Percentiles rank a stretch among this genome's conserved stretches.
phyloP scores from a whole-genome alignment of 257 asterid genomes.

The Verbascum thapsus region DNA sequence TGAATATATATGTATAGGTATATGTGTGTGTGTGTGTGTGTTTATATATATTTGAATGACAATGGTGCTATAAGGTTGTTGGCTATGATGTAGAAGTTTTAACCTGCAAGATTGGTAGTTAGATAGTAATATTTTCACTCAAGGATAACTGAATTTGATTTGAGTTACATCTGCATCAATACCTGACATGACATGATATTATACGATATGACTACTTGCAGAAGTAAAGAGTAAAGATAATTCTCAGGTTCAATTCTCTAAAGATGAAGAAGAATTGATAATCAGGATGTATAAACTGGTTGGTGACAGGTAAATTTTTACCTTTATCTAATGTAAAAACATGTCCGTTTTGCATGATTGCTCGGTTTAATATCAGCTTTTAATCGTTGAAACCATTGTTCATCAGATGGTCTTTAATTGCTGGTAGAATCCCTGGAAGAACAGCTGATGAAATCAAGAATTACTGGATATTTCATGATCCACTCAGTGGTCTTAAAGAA shows the following conservation, averaged over 20 bases:
- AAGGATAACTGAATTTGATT: no score
- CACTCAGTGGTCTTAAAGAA: constrained; percentile 18
- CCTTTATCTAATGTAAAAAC: no score
- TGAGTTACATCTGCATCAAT: not conserved
- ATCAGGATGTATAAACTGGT: constrained; percentile 22
- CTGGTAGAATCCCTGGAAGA: constrained; percentile 69
- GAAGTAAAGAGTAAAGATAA: not conserved
- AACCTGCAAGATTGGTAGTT: no score
- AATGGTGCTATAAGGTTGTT: no score
- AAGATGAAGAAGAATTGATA: constrained; percentile 25
- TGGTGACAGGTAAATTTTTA: constrained; percentile 3
- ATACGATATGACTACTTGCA: no score
- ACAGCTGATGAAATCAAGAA: constrained; percentile 50
- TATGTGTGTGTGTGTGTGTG: no score
- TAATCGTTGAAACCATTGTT: not conserved
- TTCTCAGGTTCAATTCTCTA: constrained; percentile 5
- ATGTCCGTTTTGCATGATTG: no score
- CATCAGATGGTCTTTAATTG: constrained; percentile 55
- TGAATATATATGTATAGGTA: no score
- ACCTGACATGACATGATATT: constrained; percentile 1
- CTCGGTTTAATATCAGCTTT: not conserved
- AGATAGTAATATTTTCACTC: no score
- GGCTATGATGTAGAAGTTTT: no score
- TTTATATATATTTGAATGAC: no score
- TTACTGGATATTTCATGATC: constrained; percentile 39